phyloP scores from a whole-genome alignment of 495 filamentous ascomycete genomes.

The Trichoderma asperelloides region DNA sequence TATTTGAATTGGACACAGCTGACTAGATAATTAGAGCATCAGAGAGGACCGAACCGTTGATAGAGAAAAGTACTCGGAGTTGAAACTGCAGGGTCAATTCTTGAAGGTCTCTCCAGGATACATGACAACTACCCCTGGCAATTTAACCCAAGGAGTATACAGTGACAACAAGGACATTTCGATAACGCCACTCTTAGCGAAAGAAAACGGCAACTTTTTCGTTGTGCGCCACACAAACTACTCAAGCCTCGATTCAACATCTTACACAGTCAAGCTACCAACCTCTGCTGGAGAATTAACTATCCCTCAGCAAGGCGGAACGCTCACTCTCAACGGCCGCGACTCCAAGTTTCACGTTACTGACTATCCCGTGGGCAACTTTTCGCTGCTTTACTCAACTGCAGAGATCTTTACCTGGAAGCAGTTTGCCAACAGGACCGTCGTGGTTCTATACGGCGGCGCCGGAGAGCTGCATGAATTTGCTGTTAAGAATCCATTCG shows the following conservation, averaged over 20 bases:
- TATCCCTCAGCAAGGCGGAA: not conserved
- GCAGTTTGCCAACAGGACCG: constrained; percentile 27
- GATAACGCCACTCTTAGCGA: constrained; percentile 47
- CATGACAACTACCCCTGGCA: constrained; percentile 43
- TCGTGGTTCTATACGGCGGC: constrained; percentile 33
- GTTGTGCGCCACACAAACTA: constrained; percentile 58
- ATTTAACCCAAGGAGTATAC: constrained; percentile 22
- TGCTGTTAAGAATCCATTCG: constrained; percentile 20
- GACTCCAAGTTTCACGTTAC: constrained; percentile 44
- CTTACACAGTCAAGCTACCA: constrained; percentile 10
- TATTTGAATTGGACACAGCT: not conserved
- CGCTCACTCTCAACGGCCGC: constrained; percentile 31
- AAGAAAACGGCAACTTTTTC: constrained; percentile 46
- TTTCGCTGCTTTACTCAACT: constrained; percentile 37
- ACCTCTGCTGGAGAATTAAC: not conserved
- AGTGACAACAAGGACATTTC: constrained; percentile 45
- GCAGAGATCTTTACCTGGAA: constrained; percentile 41
- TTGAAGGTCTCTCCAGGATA: constrained; percentile 59
- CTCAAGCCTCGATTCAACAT: constrained; percentile 38
- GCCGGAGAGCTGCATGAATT: not conserved
- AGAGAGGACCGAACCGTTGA: constrained; percentile 54
- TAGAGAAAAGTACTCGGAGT: constrained; percentile 70
- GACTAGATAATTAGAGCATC: constrained; percentile 42
- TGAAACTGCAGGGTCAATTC: constrained; percentile 69
- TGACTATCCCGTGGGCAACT: constrained; percentile 36